Percentiles rank a stretch among this genome's conserved stretches.
phyloP scores from a whole-genome alignment of 108 stramenopile species.

The Heterococcus sp. region DNA sequence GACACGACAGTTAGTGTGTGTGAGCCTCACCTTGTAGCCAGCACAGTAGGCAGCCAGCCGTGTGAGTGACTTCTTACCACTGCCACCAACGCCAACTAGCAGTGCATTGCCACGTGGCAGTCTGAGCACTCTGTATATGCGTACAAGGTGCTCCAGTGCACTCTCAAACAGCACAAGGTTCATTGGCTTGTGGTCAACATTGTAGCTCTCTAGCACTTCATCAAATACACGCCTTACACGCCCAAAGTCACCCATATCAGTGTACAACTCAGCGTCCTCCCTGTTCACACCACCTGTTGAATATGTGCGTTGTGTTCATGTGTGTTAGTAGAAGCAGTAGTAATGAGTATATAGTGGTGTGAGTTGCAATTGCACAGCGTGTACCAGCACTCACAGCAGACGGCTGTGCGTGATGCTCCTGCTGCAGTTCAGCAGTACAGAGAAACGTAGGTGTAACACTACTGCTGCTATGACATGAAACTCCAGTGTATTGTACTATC shows the following conservation, averaged over 20 bases:
- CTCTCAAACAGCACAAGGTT: constrained; percentile 65
- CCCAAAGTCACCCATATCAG: constrained; percentile 58
- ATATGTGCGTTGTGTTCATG: too few species aligned
- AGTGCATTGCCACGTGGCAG: constrained; percentile 65
- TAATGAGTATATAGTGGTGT: too few species aligned
- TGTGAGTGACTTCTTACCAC: constrained; percentile 66
- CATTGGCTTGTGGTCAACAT: constrained; percentile 63
- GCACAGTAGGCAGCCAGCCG: constrained; percentile 62
- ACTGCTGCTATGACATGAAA: too few species aligned
- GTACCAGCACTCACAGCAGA: too few species aligned
- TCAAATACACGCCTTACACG: constrained; percentile 58
- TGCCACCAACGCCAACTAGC: constrained; percentile 68
- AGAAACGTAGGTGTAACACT: too few species aligned
- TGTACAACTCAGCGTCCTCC: constrained; percentile 64
- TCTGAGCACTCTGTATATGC: constrained; percentile 62
- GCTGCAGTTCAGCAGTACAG: too few species aligned
- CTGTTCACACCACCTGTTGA: background rate
- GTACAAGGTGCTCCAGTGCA: constrained; percentile 63
- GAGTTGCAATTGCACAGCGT: too few species aligned
- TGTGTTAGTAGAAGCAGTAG: too few species aligned
- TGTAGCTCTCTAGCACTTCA: constrained; percentile 66
- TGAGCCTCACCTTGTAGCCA: constrained; percentile 55
- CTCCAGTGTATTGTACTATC: too few species aligned
- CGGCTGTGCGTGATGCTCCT: too few species aligned
- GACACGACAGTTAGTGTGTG: too few species aligned